Evolutionary conservation across 148 eudicot species (phyloP), one percentile per base, ranked within the genome.

Genomic region (Silene conica): DNA sequence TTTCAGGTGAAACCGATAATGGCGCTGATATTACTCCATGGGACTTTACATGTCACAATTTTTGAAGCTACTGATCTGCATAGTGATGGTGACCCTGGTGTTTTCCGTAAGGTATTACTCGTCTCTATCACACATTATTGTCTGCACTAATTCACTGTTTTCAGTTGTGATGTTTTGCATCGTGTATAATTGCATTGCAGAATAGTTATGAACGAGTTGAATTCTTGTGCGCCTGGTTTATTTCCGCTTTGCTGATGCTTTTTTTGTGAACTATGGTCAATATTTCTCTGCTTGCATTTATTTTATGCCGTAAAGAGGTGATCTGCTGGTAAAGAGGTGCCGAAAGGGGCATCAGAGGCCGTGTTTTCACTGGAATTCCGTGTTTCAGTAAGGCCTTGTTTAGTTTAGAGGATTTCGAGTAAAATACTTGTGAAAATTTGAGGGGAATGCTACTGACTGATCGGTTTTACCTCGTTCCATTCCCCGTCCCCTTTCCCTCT

Each of bases 21-120:
- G 97, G 87, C 89, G 60, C 86, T 79, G 72, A 79, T 85, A 52
- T 77, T 90, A 84, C 89, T 92, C 43, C 97, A 92, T 70, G 97
- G 97, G 25, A 92, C 96, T 22, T 84, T 92, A 66, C 92, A 92
- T 72, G 93, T 80, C 15, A 90, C 96, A 19, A 82, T 92, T 62
- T 88, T 16, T 61, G 96, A 92, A 81, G 96, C 92, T 23, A 82
- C 76, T 70, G 77, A 67, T 60, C 86, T 92, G 20, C 87, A 80
- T 19, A 54, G 71, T 34, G 85, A 84, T 7, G 80, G 79, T 15
- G 80, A 80, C 1, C 84, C 77, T 6, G 72, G 83, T 70, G 66
- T 92, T 63, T 87, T 91, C 69, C 75, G 83, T 54, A 90, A 88
- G 96, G 96, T 92, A 75, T 59, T 23, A 46, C 34, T 8, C 72